phyloP scores from a whole-genome alignment of 2,329 filamentous ascomycete species.

The Fusarium goolgardi region DNA sequence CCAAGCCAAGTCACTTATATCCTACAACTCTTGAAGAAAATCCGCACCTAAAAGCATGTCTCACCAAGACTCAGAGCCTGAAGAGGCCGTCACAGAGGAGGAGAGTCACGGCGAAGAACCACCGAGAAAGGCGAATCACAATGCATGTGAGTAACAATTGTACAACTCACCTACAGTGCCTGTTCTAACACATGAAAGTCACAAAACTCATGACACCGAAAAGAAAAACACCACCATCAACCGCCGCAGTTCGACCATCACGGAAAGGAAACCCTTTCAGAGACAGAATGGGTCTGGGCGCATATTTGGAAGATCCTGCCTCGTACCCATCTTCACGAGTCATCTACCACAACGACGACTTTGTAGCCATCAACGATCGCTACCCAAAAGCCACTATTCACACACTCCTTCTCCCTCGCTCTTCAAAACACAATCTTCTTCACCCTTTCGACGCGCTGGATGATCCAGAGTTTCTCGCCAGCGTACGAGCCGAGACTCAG shows the following conservation, averaged over 20 bases:
- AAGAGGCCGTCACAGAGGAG: slow-evolving; percentile 58
- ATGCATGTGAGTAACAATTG: slow-evolving; percentile 56
- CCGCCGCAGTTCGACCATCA: slow-evolving; percentile 27
- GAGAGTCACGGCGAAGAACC: slow-evolving; percentile 54
- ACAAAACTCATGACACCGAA: slow-evolving; percentile 54
- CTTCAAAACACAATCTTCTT: slow-evolving; percentile 65
- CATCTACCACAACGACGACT: slow-evolving; percentile 74
- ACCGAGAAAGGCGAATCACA: slow-evolving; percentile 45
- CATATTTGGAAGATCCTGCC: slow-evolving; percentile 73
- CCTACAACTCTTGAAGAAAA: not conserved
- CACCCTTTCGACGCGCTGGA: slow-evolving; percentile 85
- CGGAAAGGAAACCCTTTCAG: slow-evolving; percentile 54
- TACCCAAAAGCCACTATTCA: slow-evolving; percentile 90
- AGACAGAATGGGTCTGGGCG: slow-evolving; percentile 70
- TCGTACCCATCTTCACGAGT: slow-evolving; percentile 70
- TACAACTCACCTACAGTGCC: not conserved
- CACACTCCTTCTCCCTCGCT: slow-evolving; percentile 86
- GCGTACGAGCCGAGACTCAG: slow-evolving; percentile 69
- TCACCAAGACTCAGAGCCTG: slow-evolving; percentile 44
- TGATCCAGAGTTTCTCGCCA: slow-evolving; percentile 73
- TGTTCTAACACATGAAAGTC: slow-evolving; percentile 36
- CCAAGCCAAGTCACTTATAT: not conserved
- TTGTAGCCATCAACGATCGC: slow-evolving; percentile 82
- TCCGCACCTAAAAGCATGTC: slow-evolving; percentile 39
- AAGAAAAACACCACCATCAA: slow-evolving; percentile 48